Conservation (phyloP, 768 basidiomycete genomes). For the Pulveroboletus sp. region DNA sequence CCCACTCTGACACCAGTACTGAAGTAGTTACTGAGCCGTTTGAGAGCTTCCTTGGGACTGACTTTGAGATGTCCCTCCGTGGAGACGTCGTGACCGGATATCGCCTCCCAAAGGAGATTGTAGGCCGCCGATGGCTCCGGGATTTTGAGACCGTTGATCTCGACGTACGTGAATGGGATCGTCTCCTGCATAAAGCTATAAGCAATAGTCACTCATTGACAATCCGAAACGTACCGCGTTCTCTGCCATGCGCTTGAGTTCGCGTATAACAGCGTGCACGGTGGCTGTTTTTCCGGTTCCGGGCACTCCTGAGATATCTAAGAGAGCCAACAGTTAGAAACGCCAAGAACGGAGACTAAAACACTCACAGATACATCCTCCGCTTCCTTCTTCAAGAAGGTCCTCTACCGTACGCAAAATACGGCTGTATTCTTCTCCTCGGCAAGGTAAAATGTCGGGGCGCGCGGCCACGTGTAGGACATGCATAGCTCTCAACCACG, state of each 20-base stretch:
- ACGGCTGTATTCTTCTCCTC: conserved; percentile 77
- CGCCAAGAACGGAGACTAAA: neutral
- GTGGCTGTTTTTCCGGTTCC: conserved; percentile 99
- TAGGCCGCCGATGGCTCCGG: conserved; percentile 94
- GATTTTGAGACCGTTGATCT: conserved; percentile 93
- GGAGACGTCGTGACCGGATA: conserved; percentile 72
- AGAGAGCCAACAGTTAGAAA: conserved; percentile 1
- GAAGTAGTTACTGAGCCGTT: conserved; percentile 75
- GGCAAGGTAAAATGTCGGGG: conserved; percentile 84
- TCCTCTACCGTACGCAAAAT: conserved; percentile 77
- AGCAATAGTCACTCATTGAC: neutral
- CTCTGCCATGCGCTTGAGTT: conserved; percentile 85
- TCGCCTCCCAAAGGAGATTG: conserved; percentile 84
- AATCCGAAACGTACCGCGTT: conserved; percentile 49
- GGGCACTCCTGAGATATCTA: conserved; percentile 98
- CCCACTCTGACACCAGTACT: conserved; percentile 57
- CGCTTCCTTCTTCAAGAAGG: conserved; percentile 85
- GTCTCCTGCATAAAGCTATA: conserved; percentile 57
- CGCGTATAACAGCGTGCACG: conserved; percentile 86
- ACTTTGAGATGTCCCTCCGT: conserved; percentile 61
- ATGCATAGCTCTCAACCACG: conserved; percentile 86
- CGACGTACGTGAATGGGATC: conserved; percentile 92
- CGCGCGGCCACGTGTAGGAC: conserved; percentile 89
- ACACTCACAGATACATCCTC: conserved; percentile 87
- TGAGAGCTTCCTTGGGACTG: conserved; percentile 77